A percentile compares a stretch with the other conserved stretches of the same genome.
Conservation (phyloP, 129 eudicot genomes). For the Pseudognaphalium luteoalbum region DNA sequence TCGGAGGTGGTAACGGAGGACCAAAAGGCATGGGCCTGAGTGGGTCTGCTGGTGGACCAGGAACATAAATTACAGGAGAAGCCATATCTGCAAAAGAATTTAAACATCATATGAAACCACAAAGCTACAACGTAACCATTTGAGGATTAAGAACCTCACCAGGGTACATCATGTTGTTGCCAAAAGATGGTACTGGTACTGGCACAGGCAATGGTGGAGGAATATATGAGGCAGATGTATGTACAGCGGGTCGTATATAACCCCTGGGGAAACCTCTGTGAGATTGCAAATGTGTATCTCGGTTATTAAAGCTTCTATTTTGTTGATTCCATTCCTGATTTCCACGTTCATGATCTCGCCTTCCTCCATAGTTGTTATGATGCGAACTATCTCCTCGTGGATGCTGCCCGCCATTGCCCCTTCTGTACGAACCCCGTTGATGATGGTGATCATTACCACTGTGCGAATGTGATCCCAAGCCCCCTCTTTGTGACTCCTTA, state of each 20-base stretch:
- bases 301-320: conserved; percentile 55
- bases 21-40: conserved; percentile 53
- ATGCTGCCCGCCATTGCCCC: conserved; percentile 68
- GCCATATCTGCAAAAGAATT: conserved; percentile 48
- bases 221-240: conserved; percentile 45
- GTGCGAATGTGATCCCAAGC: conserved; percentile 50
- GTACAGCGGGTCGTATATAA: conserved; percentile 47
- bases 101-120: conserved; percentile 20
- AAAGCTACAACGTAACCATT: conserved; percentile 12
- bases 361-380: conserved; percentile 63
- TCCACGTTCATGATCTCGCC: conserved; percentile 79
- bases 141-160: conserved; percentile 44
- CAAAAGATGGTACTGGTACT: conserved; percentile 53
- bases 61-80: conserved; percentile 44
- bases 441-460: conserved; percentile 56
- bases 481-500: conserved; percentile 62
- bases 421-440: conserved; percentile 57
- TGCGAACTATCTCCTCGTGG: conserved; percentile 58
- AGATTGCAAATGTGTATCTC: conserved; percentile 58
- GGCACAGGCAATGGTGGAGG: conserved; percentile 55
- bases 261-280: conserved; percentile 61
- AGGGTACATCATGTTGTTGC: conserved; percentile 61
- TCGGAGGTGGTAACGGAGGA: conserved; percentile 46
- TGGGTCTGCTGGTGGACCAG: conserved; percentile 45
- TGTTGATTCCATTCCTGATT: conserved; percentile 73